These are phyloP conservation scores for Elsinoe perseae DNA, from an alignment of 2,329 filamentous ascomycete species.

Conservation along the genomic window DNA sequence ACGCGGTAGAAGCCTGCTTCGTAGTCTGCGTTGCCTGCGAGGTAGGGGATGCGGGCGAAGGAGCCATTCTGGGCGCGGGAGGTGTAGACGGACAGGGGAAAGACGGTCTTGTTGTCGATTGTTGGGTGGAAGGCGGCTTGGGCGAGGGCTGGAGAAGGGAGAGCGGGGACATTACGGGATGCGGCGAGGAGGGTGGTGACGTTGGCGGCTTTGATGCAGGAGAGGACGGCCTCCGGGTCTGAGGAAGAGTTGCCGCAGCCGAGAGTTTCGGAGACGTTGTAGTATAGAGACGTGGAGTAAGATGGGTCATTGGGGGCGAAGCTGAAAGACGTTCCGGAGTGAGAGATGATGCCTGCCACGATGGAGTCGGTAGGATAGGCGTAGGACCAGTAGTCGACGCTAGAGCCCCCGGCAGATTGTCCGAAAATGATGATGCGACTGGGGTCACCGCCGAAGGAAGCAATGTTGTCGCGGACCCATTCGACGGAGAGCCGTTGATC, in stretches of 20 bases:
- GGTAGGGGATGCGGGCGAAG: conserved; percentile 37
- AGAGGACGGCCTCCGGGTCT: conserved; percentile 23
- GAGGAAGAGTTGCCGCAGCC: conserved; percentile 27
- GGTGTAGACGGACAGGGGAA: conserved; percentile 22
- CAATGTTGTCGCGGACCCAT: conserved; percentile 35
- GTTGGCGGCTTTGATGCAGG: conserved; percentile 20
- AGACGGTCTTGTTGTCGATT: conserved; percentile 24
- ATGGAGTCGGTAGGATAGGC: conserved; percentile 33
- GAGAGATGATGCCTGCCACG: conserved; percentile 31
- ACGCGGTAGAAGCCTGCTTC: conserved; percentile 44
- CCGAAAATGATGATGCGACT: conserved; percentile 34
- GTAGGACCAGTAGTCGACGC: conserved; percentile 34
- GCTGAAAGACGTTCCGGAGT: conserved; percentile 36
- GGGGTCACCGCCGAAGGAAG: conserved; percentile 30
- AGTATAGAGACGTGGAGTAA: conserved; percentile 29
- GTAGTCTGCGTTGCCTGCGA: conserved; percentile 40
- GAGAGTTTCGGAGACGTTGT: conserved; percentile 6
- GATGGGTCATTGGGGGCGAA: conserved; percentile 36
- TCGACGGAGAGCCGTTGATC: conserved; percentile 34
- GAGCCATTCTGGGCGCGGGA: conserved; percentile 19
- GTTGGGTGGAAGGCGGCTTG: conserved; percentile 24
- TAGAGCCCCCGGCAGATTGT: conserved; percentile 31
- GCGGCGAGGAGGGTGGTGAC: conserved; percentile 19
- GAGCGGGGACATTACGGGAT: conserved; percentile 19
- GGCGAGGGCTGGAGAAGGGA: conserved; percentile 24